A percentile compares a stretch with the other conserved stretches of the same genome.
These are phyloP conservation scores for Colletotrichum navitas DNA, from an alignment of 2,329 filamentous ascomycete species.

Conservation along the genomic window DNA sequence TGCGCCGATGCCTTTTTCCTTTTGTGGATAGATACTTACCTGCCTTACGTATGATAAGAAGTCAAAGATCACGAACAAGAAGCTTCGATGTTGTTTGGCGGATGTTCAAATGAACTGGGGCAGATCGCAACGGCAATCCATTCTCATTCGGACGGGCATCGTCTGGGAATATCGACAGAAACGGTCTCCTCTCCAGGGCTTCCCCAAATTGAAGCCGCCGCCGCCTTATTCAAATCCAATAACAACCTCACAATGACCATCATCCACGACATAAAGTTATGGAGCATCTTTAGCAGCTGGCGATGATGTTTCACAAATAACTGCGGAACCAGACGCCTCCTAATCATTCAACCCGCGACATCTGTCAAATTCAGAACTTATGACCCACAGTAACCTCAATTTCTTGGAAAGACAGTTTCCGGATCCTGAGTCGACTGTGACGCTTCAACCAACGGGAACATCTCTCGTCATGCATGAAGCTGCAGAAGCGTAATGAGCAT, in stretches of 20 bases:
- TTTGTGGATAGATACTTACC: too few relatives aligned
- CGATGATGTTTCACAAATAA: not conserved
- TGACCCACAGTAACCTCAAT: not conserved
- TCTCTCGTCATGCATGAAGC: conserved; percentile 2
- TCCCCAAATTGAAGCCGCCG: not conserved
- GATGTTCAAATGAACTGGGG: not conserved
- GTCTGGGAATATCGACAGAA: too few relatives aligned
- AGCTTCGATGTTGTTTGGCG: not conserved
- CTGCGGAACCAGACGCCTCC: not conserved
- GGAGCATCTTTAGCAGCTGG: not conserved
- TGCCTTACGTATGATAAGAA: not conserved
- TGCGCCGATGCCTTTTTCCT: not conserved
- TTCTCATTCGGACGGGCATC: not conserved
- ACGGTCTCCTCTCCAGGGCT: too few relatives aligned
- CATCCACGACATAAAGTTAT: not conserved
- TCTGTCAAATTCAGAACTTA: not conserved
- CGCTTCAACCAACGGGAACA: conserved; percentile 24
- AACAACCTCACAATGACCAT: not conserved
- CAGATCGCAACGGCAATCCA: not conserved
- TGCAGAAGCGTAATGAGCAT: conserved; percentile 41
- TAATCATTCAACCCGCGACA: not conserved
- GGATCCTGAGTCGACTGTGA: not conserved
- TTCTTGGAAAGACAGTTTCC: not conserved
- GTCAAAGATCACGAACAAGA: not conserved
- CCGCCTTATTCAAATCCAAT: not conserved